phyloP scores from a whole-genome alignment of 208 protist genomes.

The Leishmania arabica region DNA sequence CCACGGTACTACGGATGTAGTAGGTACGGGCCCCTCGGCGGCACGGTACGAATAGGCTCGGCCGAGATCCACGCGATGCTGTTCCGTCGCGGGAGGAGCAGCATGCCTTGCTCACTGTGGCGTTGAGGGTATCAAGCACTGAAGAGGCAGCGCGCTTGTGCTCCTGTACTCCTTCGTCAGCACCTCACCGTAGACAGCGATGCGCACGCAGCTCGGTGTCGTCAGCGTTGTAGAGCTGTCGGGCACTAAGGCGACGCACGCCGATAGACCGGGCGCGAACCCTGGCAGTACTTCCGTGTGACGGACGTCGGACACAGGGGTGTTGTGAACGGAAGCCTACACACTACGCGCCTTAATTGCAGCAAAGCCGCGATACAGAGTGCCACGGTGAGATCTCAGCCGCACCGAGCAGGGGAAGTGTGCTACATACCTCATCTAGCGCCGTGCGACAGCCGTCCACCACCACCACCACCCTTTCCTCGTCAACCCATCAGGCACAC shows the following conservation, averaged over 20 bases:
- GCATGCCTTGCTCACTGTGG: conserved; percentile 30
- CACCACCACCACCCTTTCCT: no score
- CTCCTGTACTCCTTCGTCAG: background rate
- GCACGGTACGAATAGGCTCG: no score
- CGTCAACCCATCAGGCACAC: conserved; percentile 19
- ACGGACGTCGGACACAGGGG: conserved; percentile 20
- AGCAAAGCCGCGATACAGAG: conserved; percentile 43
- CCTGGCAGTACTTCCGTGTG: conserved; percentile 47
- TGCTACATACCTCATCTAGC: conserved; percentile 54
- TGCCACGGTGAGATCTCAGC: conserved; percentile 55
- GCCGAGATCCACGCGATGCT: no score
- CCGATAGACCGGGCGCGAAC: conserved; percentile 36
- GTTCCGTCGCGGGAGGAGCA: no score
- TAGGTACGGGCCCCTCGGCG: conserved; percentile 19
- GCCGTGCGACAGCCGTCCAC: conserved; percentile 11
- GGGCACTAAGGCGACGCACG: conserved; percentile 33
- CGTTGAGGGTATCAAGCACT: background rate
- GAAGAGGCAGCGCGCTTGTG: conserved; percentile 26
- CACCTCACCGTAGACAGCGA: conserved; percentile 32
- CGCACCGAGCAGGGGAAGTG: conserved; percentile 33
- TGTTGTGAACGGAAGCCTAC: conserved; percentile 41
- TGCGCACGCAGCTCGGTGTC: conserved; percentile 34
- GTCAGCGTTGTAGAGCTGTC: conserved; percentile 48
- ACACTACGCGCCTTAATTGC: conserved; percentile 50
- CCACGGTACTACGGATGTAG: conserved; percentile 37